These are phyloP conservation scores for Quillaja saponaria DNA, from an alignment of 306 rosid genomes.

Conservation along the genomic window DNA sequence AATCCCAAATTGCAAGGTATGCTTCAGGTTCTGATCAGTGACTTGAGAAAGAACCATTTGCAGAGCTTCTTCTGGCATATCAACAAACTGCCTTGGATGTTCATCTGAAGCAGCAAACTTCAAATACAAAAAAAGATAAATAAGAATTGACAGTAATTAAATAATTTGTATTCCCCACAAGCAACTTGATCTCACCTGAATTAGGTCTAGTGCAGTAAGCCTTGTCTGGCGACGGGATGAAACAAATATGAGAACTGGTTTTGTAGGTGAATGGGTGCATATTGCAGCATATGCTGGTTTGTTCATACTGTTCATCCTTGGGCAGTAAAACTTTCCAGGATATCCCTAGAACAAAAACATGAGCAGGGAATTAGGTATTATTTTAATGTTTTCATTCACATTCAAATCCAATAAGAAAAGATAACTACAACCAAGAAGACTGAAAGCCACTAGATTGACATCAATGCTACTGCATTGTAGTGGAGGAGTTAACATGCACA, in stretches of 20 bases:
- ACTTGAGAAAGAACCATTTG: slow-evolving; percentile 95
- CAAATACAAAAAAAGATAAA: slow-evolving; percentile 29
- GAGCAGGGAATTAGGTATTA: too few species aligned
- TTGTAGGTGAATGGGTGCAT: slow-evolving; percentile 93
- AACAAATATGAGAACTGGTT: slow-evolving; percentile 96
- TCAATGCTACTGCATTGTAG: too few species aligned
- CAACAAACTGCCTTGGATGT: slow-evolving; percentile 82
- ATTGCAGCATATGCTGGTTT: slow-evolving; percentile 98
- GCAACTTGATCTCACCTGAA: slow-evolving; percentile 62
- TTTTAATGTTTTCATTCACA: slow-evolving; percentile 2
- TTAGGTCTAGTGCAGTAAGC: slow-evolving; percentile 89
- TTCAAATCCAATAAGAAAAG: not conserved
- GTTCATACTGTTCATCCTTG: slow-evolving; percentile 98
- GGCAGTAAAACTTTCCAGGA: slow-evolving; percentile 98
- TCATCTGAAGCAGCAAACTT: slow-evolving; percentile 97
- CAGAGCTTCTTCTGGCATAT: slow-evolving; percentile 77
- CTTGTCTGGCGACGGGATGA: slow-evolving; percentile 98
- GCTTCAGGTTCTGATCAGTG: slow-evolving; percentile 86
- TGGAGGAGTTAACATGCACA: too few species aligned
- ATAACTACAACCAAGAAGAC: not conserved
- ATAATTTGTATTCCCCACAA: slow-evolving; percentile 25
- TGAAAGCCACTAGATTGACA: too few species aligned
- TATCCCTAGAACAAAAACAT: slow-evolving; percentile 60
- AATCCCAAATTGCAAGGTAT: slow-evolving; percentile 94
- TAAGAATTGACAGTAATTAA: slow-evolving; percentile 21